Evolutionary conservation across 768 basidiomycete genomes (phyloP).

Genomic region (Podaxis rugospora): DNA sequence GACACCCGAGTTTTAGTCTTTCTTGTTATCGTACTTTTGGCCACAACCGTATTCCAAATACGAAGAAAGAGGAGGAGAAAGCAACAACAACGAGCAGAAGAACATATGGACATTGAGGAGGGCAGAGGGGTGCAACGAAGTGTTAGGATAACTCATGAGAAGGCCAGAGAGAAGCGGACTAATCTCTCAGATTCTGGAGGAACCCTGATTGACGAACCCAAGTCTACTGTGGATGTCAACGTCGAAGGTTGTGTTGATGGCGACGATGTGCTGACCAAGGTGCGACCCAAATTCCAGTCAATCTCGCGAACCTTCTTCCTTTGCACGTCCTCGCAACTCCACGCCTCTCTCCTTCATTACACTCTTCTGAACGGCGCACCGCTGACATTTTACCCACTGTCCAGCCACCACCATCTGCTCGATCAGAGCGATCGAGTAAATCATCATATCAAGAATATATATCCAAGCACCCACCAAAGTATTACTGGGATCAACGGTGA

Average conservation of each 20-base stretch:
- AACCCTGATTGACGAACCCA: not conserved
- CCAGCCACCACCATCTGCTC: constrained; percentile 6
- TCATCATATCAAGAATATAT: constrained; percentile 23
- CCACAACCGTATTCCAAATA: constrained; percentile 22
- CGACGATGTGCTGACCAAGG: not conserved
- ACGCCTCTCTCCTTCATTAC: not conserved
- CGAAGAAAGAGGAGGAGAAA: constrained; percentile 17
- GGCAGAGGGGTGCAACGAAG: not conserved
- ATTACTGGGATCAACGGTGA: constrained; percentile 27
- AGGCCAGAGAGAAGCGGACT: not conserved
- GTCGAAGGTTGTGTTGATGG: not conserved
- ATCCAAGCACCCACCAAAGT: constrained; percentile 25
- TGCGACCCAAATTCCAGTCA: not conserved
- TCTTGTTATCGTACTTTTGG: constrained; percentile 22
- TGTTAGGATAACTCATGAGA: not conserved
- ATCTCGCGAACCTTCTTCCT: not conserved
- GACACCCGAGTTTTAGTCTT: constrained; percentile 13
- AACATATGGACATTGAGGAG: not conserved
- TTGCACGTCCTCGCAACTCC: not conserved
- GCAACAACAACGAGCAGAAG: constrained; percentile 14
- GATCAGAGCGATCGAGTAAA: constrained; percentile 14
- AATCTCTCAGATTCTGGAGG: not conserved
- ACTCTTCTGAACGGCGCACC: not conserved
- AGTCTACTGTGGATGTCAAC: not conserved
- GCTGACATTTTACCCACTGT: not conserved